These are phyloP conservation scores for Coemansia sp. DNA, from an alignment of 192 early-diverging fungal genomes.

Conservation along the genomic window DNA sequence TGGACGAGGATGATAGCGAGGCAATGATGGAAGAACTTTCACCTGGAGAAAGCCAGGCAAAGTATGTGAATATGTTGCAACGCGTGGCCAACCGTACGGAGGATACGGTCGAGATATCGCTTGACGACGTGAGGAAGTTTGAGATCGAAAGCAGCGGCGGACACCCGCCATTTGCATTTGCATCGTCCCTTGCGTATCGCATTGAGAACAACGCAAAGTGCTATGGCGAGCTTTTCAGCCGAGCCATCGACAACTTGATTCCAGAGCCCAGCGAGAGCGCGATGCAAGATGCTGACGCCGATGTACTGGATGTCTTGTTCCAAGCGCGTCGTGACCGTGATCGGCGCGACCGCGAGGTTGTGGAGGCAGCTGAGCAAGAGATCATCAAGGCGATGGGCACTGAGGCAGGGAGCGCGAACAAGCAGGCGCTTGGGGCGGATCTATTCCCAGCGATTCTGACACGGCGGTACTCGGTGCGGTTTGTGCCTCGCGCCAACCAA, in stretches of 20 bases:
- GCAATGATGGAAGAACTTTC: constrained; percentile 20
- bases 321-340: constrained; percentile 79
- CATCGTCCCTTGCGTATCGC: constrained; percentile 56
- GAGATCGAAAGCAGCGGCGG: constrained; percentile 44
- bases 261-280: constrained; percentile 49
- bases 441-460: constrained; percentile 82
- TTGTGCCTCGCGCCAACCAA: constrained; percentile 68
- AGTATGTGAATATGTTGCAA: constrained; percentile 60
- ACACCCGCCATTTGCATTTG: constrained; percentile 28
- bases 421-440: constrained; percentile 38
- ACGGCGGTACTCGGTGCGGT: constrained; percentile 80
- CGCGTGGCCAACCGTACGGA: constrained; percentile 62
- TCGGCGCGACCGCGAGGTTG: constrained; percentile 36
- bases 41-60: constrained; percentile 19
- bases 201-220: constrained; percentile 85
- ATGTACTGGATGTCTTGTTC: constrained; percentile 88
- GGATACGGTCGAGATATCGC: constrained; percentile 61
- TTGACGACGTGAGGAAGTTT: constrained; percentile 65
- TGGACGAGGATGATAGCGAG: constrained; percentile 7
- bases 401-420: neutral
- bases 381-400: constrained; percentile 19
- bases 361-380: constrained; percentile 7
- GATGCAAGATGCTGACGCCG: constrained; percentile 57
- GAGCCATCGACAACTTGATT: constrained; percentile 69
- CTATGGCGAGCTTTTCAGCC: constrained; percentile 78